phyloP scores from a whole-genome alignment of 148 eudicot species.

The Rhododendron griersonianum region DNA sequence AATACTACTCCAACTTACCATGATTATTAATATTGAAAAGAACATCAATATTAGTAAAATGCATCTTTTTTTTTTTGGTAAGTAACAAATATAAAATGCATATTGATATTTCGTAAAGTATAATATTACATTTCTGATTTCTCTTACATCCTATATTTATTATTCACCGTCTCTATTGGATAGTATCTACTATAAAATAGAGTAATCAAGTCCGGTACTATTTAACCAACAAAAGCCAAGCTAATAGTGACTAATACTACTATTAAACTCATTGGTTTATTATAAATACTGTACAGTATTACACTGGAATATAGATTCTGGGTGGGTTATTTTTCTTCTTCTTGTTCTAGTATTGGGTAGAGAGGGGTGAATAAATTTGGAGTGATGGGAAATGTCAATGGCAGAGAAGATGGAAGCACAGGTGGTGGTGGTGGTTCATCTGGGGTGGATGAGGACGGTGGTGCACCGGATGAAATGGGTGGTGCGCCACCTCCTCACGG shows the following conservation, averaged over 20 bases:
- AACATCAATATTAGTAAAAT: background rate
- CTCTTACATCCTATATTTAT: background rate
- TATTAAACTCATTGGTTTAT: background rate
- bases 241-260: no score
- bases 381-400: slow-evolving; percentile 75
- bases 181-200: background rate
- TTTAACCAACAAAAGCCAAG: background rate
- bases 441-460: slow-evolving; percentile 33
- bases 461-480: background rate
- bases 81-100: no score
- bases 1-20: background rate
- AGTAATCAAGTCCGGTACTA: background rate
- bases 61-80: no score
- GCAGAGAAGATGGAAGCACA: slow-evolving; percentile 48
- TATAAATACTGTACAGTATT: background rate
- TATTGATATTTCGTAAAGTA: no score
- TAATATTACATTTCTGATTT: no score
- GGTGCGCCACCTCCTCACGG: slow-evolving; percentile 14
- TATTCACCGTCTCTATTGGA: background rate
- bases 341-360: background rate
- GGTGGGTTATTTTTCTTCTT: background rate
- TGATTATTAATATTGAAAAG: background rate
- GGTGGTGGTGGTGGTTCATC: slow-evolving; percentile 28
- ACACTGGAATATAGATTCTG: background rate
- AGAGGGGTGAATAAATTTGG: background rate